These are phyloP conservation scores for Cyclotella sp. DNA, from an alignment of 108 stramenopile species.

Conservation along the genomic window DNA sequence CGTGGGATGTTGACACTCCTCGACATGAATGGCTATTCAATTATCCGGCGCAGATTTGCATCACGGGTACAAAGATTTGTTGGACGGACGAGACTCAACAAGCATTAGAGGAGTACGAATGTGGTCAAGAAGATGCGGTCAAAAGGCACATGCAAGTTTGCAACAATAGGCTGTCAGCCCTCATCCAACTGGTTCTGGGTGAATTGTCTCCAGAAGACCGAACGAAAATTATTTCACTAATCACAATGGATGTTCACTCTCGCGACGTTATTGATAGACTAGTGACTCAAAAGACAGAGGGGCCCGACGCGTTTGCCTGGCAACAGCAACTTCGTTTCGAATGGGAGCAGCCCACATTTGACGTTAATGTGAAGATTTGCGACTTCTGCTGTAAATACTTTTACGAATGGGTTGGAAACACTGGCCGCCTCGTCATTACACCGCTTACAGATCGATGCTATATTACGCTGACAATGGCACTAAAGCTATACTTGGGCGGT, in stretches of 20 bases:
- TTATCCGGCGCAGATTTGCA: constrained; percentile 90
- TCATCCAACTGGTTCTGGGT: constrained; percentile 87
- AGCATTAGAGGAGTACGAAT: constrained; percentile 88
- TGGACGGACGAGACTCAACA: constrained; percentile 94
- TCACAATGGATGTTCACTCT: constrained; percentile 93
- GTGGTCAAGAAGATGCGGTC: constrained; percentile 90
- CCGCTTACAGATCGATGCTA: constrained; percentile 94
- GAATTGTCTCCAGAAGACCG: constrained; percentile 75
- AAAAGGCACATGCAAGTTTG: constrained; percentile 84
- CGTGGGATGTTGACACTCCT: constrained; percentile 89
- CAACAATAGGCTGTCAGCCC: constrained; percentile 68
- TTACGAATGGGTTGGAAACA: constrained; percentile 94
- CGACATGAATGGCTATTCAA: constrained; percentile 91
- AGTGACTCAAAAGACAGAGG: constrained; percentile 85
- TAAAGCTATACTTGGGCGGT: constrained; percentile 89
- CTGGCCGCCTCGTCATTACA: constrained; percentile 90
- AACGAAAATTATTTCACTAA: constrained; percentile 90
- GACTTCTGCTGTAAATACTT: constrained; percentile 93
- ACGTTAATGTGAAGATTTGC: constrained; percentile 88
- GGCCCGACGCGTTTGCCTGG: constrained; percentile 86
- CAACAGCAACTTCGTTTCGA: constrained; percentile 92
- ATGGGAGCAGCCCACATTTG: constrained; percentile 78
- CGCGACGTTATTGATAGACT: constrained; percentile 90
- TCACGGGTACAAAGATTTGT: constrained; percentile 90
- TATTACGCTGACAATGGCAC: constrained; percentile 93